Conservation (phyloP, 768 basidiomycete species). For the Tephrocybe sp. region DNA sequence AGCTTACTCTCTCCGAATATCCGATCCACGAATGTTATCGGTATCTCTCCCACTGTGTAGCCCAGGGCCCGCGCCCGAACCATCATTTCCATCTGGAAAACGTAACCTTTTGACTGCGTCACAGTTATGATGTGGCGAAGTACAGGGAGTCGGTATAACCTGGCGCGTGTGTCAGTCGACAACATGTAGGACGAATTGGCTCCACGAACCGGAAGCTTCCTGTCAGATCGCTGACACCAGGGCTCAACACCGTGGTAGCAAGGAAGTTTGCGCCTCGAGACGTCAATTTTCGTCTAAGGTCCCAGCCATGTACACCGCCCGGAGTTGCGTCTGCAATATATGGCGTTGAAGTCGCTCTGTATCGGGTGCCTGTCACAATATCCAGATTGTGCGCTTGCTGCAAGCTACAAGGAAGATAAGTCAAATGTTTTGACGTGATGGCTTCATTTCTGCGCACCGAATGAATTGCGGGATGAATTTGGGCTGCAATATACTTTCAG, state of each 20-base stretch:
- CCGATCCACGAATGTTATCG: conserved; percentile 93
- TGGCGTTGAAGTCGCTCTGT: conserved; percentile 64
- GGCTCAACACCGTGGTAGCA: conserved; percentile 80
- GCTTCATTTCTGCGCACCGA: conserved; percentile 44
- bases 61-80: conserved; percentile 83
- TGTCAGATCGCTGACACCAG: conserved; percentile 88
- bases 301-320: conserved; percentile 93
- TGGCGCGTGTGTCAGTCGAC: conserved; percentile 21
- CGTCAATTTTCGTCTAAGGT: conserved; percentile 85
- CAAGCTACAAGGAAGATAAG: conserved; percentile 42
- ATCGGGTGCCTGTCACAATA: conserved; percentile 92
- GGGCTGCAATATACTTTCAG: conserved; percentile 48
- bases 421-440: neutral
- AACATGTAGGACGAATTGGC: neutral
- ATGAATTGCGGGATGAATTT: conserved; percentile 96
- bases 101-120: conserved; percentile 87
- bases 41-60: conserved; percentile 86
- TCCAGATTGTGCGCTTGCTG: conserved; percentile 88
- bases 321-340: conserved; percentile 57
- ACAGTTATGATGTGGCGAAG: conserved; percentile 82
- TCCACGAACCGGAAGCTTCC: conserved; percentile 79
- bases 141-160: conserved; percentile 76
- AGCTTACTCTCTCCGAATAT: conserved; percentile 94
- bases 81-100: conserved; percentile 99
- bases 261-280: conserved; percentile 89